Evolutionary conservation across 345 rosid species (phyloP).

Genomic region (Salix purpurea): DNA sequence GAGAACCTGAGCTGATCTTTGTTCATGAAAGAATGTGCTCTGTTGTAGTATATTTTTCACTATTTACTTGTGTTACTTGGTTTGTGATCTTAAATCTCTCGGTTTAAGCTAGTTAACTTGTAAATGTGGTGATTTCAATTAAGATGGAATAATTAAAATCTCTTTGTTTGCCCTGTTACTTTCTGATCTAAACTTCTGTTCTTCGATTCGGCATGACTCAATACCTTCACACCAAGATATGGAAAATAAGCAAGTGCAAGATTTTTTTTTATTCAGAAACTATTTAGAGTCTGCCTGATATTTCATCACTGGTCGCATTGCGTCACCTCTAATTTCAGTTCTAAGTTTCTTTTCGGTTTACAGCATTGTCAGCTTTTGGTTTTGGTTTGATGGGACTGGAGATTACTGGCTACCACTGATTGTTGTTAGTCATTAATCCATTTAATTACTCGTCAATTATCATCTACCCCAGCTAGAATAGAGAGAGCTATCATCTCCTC

Average conservation of each 20-base stretch:
- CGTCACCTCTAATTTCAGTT: background rate
- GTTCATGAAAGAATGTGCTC: background rate
- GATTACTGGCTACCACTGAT: background rate
- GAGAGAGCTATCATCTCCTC: constrained; percentile 49
- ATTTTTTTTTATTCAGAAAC: background rate
- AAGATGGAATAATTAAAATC: background rate
- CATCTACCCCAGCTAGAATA: constrained; percentile 36
- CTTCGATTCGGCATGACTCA: background rate
- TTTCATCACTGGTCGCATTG: background rate
- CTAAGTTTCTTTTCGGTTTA: background rate
- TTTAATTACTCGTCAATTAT: constrained; percentile 7
- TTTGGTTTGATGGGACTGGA: background rate
- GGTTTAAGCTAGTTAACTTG: background rate
- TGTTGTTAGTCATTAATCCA: background rate
- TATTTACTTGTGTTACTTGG: background rate
- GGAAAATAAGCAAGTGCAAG: background rate
- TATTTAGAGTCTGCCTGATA: background rate
- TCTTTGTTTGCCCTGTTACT: background rate
- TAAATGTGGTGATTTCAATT: background rate
- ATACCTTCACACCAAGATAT: background rate
- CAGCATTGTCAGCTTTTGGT: background rate
- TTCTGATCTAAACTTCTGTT: background rate
- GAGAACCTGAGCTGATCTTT: background rate
- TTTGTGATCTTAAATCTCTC: background rate
- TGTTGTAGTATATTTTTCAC: background rate